Base-by-base conservation (phyloP, 768 basidiomycete species). In the Auriscalpium orientale region DNA sequence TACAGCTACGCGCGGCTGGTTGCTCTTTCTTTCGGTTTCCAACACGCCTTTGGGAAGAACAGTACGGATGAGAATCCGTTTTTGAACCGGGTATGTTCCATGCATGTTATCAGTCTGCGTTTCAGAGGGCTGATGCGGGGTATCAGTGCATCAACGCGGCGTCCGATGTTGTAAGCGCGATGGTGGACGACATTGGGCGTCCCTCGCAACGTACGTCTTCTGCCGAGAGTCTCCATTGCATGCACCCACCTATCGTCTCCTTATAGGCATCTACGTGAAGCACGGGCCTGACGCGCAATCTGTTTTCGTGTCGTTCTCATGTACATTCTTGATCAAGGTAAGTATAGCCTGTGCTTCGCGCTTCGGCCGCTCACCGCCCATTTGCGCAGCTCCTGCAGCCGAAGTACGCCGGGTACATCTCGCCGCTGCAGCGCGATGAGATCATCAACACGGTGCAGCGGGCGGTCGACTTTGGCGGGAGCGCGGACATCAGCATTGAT, bases 11-110 rank as follows among this genome's bases (percentile, higher is more conserved):
- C 81, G 16, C 79, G 88, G n/a, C 72, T 90, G 16, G 73, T 84
- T 15, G 82, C 80, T 5, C 72, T 88, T 50, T 87, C 88, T 0
- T 85, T 84, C 59, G 88, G 88, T 15, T 84, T 90, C 72, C 88
- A 90, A 67, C 83, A 88, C 61, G 80, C 82, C 10, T 83, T 84
- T 63, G 81, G 83, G 15, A 87, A 85, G 66, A 77, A 79, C 43
- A 74, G 67, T 16, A 55, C 76, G 16, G 76, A 82, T 48, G 85
- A 87, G 63, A 83, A 82, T 56, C 80, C 81, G 20, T 87, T 89
- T 65, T 73, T 89, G 56, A 71, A 70, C 59, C 74, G 85, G 66
- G 87, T 88, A 61, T 51, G 85, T 74, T 37, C 20, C 37, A 11
- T 55, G 58, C 56, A 15, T 45, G 54, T 40, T 28, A 20, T 8